Evolutionary conservation across 805 yeast genomes (phyloP).

Genomic region (Candida endomychidarum): DNA sequence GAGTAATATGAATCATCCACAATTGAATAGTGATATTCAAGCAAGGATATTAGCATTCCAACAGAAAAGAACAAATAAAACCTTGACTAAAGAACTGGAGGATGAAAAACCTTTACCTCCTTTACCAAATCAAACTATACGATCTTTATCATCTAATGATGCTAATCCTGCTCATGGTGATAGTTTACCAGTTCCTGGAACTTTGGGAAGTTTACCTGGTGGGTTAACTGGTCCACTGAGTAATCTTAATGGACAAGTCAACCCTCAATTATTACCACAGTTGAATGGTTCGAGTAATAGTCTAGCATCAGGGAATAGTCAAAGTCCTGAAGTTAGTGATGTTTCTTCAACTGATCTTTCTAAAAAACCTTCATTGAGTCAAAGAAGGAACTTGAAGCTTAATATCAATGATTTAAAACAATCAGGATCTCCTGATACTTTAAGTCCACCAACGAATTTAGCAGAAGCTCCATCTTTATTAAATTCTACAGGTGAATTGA

Average conservation of each 20-base stretch:
- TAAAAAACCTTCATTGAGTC: constrained; percentile 48
- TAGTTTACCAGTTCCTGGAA: background rate
- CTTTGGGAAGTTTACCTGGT: too few relatives aligned
- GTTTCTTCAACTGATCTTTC: constrained; percentile 2
- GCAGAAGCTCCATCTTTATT: constrained; percentile 10
- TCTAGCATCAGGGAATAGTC: constrained; percentile 2
- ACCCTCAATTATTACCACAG: background rate
- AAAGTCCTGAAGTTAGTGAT: constrained; percentile 3
- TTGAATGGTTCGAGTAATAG: background rate
- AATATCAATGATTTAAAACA: constrained; percentile 34
- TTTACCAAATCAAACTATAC: constrained; percentile 19
- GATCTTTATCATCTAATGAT: constrained; percentile 19
- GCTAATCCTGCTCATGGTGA: constrained; percentile 7
- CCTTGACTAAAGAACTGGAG: constrained; percentile 5
- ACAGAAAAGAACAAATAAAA: constrained; percentile 53
- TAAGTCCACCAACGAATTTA: constrained; percentile 16
- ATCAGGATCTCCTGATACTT: constrained; percentile 19
- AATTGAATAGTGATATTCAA: constrained; percentile 71
- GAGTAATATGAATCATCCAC: constrained; percentile 13
- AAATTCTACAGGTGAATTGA: constrained; percentile 33
- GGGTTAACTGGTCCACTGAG: too few relatives aligned
- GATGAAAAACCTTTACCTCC: constrained; percentile 28
- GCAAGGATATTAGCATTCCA: constrained; percentile 87
- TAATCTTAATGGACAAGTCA: constrained; percentile 1
- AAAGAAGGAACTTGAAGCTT: constrained; percentile 55